phyloP scores from a whole-genome alignment of 2,329 filamentous ascomycete genomes.

The Clonostachys chloroleuca region DNA sequence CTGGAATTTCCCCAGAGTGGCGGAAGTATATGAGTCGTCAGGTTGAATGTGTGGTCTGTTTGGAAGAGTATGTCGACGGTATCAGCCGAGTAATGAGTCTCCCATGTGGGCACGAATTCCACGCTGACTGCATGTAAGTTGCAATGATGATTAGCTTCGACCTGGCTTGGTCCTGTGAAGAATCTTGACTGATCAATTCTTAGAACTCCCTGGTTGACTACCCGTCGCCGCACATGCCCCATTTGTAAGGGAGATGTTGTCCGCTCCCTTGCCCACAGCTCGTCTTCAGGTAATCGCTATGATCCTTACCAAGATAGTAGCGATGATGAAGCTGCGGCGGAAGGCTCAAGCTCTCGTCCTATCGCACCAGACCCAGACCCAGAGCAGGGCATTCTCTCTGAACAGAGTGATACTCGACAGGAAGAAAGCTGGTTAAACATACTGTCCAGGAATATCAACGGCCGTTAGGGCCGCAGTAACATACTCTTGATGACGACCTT shows the following conservation, averaged over 20 bases:
- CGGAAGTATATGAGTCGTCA: constrained; percentile 64
- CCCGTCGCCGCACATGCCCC: constrained; percentile 90
- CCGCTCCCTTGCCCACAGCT: constrained; percentile 53
- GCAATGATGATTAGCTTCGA: neutral
- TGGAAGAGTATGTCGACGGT: constrained; percentile 95
- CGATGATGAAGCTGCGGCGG: constrained; percentile 35
- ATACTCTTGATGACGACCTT: too few relatives aligned
- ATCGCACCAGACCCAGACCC: constrained; percentile 25
- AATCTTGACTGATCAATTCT: constrained; percentile 9
- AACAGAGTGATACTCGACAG: constrained; percentile 11
- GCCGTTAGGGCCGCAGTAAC: too few relatives aligned
- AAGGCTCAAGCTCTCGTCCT: constrained; percentile 20
- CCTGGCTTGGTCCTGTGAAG: neutral
- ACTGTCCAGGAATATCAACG: constrained; percentile 20
- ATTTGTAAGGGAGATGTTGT: constrained; percentile 99
- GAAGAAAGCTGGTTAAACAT: constrained; percentile 30
- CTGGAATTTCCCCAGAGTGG: constrained; percentile 45
- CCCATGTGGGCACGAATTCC: constrained; percentile 96
- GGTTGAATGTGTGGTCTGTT: constrained; percentile 90
- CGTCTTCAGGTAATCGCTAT: constrained; percentile 45
- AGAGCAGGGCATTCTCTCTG: constrained; percentile 32
- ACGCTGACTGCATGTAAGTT: constrained; percentile 96
- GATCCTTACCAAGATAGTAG: constrained; percentile 51
- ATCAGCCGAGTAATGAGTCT: constrained; percentile 95
- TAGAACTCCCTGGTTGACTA: constrained; percentile 95